Conservation (phyloP, 2,329 filamentous ascomycete species). For the Dothistroma septosporum region DNA sequence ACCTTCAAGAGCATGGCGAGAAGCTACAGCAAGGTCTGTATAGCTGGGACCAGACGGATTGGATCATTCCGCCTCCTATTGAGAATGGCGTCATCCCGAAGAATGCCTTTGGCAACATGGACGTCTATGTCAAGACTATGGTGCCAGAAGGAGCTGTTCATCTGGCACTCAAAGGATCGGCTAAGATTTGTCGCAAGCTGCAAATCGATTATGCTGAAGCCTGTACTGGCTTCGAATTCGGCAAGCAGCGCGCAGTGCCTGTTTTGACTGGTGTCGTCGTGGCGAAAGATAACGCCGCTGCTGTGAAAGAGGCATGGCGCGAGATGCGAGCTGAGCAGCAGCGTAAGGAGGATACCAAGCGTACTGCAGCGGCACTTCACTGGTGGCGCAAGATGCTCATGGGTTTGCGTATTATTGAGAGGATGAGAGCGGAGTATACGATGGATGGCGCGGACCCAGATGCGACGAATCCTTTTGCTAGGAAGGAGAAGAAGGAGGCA, state of each 20-base stretch:
- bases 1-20: slow-evolving; percentile 70
- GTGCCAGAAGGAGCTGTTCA: slow-evolving; percentile 80
- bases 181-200: slow-evolving; percentile 76
- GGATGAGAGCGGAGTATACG: slow-evolving; percentile 73
- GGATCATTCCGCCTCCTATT: slow-evolving; percentile 85
- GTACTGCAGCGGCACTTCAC: slow-evolving; percentile 65
- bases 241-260: slow-evolving; percentile 87
- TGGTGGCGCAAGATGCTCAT: slow-evolving; percentile 85
- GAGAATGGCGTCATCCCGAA: slow-evolving; percentile 82
- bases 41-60: slow-evolving; percentile 80
- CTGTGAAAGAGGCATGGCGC: slow-evolving; percentile 72
- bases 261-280: slow-evolving; percentile 88
- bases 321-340: slow-evolving; percentile 68
- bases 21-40: slow-evolving; percentile 87
- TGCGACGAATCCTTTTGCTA: slow-evolving; percentile 53
- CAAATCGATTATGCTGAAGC: slow-evolving; percentile 89
- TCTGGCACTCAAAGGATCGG: slow-evolving; percentile 71
- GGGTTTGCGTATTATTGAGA: slow-evolving; percentile 75
- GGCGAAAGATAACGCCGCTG: slow-evolving; percentile 70
- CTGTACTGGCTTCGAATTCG: slow-evolving; percentile 94
- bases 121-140: slow-evolving; percentile 92
- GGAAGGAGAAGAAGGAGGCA: slow-evolving; percentile 27
- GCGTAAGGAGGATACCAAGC: slow-evolving; percentile 79
- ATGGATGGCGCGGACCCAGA: slow-evolving; percentile 45
- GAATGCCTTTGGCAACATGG: slow-evolving; percentile 94